These are phyloP conservation scores for Kalanchoe fedtschenkoi DNA, from an alignment of 164 flowering plant species.

Conservation along the genomic window DNA sequence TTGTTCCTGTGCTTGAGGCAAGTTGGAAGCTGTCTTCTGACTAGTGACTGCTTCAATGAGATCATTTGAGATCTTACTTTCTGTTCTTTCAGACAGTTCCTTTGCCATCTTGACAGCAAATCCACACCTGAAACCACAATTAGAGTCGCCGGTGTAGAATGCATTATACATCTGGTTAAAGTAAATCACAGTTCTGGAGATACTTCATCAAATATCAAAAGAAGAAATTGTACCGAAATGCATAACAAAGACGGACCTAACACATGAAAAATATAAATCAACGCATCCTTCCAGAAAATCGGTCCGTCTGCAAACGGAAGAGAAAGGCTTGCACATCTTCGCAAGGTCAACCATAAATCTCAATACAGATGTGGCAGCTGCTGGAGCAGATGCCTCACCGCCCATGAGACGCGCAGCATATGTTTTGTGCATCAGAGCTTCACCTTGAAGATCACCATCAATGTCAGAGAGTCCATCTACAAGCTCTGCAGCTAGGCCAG, in stretches of 20 bases:
- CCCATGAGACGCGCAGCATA: slow-evolving; percentile 99
- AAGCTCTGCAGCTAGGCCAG: slow-evolving; percentile 80
- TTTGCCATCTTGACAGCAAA: slow-evolving; percentile 78
- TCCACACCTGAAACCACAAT: slow-evolving; percentile 59
- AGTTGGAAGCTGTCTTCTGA: slow-evolving; percentile 74
- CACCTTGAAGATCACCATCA: slow-evolving; percentile 95
- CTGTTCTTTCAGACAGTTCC: slow-evolving; percentile 49
- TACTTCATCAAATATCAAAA: not conserved
- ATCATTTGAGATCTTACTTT: slow-evolving; percentile 65
- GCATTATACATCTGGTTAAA: not conserved
- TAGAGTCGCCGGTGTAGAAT: not conserved
- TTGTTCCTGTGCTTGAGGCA: slow-evolving; percentile 79
- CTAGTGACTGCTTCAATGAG: slow-evolving; percentile 65
- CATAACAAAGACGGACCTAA: slow-evolving; percentile 41
- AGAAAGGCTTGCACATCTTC: slow-evolving; percentile 86
- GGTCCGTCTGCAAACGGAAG: slow-evolving; percentile 64
- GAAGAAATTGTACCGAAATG: slow-evolving; percentile 2
- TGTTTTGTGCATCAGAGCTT: slow-evolving; percentile 97
- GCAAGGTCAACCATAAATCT: slow-evolving; percentile 98
- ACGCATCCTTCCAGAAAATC: slow-evolving; percentile 92
- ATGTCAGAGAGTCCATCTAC: slow-evolving; percentile 67
- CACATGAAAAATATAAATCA: slow-evolving; percentile 90
- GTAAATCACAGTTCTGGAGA: not conserved
- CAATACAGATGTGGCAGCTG: slow-evolving; percentile 87
- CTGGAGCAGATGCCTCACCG: slow-evolving; percentile 99